Conservation (phyloP, 2,329 filamentous ascomycete species). For the Colletotrichum euphorbiae region DNA sequence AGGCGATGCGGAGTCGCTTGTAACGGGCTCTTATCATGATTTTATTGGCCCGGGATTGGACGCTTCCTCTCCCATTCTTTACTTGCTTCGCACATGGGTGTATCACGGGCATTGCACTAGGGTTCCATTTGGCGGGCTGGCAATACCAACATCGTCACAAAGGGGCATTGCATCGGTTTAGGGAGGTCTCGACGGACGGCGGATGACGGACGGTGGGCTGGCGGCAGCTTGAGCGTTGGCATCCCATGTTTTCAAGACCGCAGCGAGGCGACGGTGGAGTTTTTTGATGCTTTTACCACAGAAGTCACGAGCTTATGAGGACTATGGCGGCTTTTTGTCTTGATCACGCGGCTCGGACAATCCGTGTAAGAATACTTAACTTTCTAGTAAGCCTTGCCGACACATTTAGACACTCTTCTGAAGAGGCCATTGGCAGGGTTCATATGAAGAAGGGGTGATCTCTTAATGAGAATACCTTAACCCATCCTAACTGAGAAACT, state of each 20-base stretch:
- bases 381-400: background rate
- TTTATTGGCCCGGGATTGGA: slow-evolving; percentile 20
- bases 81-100: slow-evolving; percentile 20
- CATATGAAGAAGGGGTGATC: background rate
- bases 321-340: slow-evolving; percentile 5
- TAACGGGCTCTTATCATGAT: background rate
- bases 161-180: slow-evolving; percentile 24
- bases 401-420: background rate
- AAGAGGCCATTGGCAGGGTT: background rate
- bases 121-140: slow-evolving; percentile 19
- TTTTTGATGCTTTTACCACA: slow-evolving; percentile 17
- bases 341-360: slow-evolving; percentile 2
- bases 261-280: slow-evolving; percentile 34
- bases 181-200: background rate
- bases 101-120: slow-evolving; percentile 31
- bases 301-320: slow-evolving; percentile 25
- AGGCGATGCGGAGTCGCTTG: background rate
- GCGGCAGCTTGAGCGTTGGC: slow-evolving; percentile 16
- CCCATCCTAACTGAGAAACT: no score
- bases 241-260: background rate
- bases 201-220: background rate
- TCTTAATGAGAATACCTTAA: background rate
- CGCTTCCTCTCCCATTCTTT: slow-evolving; percentile 19
- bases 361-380: background rate
- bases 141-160: slow-evolving; percentile 25